Conservation (phyloP, 805 yeast genomes). For the Candida loeiensis region DNA sequence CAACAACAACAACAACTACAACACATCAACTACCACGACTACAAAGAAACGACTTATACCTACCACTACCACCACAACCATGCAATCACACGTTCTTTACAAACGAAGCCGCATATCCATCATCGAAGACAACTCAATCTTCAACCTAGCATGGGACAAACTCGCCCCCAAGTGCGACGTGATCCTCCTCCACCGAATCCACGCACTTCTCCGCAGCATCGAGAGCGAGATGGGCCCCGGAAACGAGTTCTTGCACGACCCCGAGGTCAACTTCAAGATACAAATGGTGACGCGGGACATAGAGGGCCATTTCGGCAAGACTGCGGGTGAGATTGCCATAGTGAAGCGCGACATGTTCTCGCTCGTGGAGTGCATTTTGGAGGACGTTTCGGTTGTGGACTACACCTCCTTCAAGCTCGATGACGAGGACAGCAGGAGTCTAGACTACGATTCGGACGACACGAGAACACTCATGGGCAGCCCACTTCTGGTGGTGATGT, state of each 20-base stretch:
- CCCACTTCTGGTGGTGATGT: neutral
- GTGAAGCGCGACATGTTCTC: constrained; percentile 14
- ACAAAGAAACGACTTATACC: neutral
- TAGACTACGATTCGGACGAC: constrained; percentile 9
- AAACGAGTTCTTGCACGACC: constrained; percentile 8
- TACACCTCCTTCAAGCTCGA: constrained; percentile 13
- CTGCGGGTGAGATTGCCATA: constrained; percentile 8
- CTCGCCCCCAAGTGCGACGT: constrained; percentile 5
- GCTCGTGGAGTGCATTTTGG: constrained; percentile 13
- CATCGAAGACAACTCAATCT: constrained; percentile 9
- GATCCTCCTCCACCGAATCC: constrained; percentile 5
- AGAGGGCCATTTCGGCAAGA: constrained; percentile 8
- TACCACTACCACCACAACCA: neutral
- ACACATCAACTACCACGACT: neutral
- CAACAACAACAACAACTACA: neutral
- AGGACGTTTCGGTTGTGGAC: constrained; percentile 19
- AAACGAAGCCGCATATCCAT: constrained; percentile 1
- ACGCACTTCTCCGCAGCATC: constrained; percentile 9
- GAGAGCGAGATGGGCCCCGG: constrained; percentile 8
- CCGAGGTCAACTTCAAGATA: constrained; percentile 6
- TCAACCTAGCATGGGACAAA: constrained; percentile 10
- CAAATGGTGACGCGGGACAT: constrained; percentile 7
- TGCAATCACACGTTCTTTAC: constrained; percentile 4
- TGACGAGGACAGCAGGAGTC: constrained; percentile 10
- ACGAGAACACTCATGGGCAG: constrained; percentile 2